Percentiles rank a stretch among this genome's conserved stretches.
Evolutionary conservation across 306 rosid species (phyloP).

Genomic region (Quercus mongolica): DNA sequence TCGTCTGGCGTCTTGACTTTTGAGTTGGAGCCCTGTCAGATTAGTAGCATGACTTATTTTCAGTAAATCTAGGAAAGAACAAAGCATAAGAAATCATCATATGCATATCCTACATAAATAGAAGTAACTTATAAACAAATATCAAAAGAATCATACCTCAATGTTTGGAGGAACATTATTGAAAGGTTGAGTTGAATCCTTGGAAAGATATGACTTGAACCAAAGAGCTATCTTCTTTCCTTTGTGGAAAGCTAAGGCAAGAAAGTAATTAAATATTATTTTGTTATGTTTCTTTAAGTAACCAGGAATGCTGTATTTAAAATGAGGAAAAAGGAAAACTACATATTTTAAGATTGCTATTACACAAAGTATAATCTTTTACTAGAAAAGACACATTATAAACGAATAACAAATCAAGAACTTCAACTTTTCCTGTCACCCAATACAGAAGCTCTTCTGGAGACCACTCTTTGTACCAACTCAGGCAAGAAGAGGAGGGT

Average conservation of each 20-base stretch:
- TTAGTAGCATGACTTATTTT: background rate
- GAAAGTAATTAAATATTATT: background rate
- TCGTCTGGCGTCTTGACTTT: background rate
- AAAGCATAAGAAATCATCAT: background rate
- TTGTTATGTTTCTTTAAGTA: background rate
- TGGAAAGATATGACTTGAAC: constrained; percentile 8
- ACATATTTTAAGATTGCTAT: background rate
- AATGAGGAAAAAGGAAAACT: background rate
- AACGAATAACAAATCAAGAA: background rate
- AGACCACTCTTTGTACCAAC: background rate
- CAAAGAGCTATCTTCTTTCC: constrained; percentile 1
- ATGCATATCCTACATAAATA: background rate
- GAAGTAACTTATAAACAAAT: background rate
- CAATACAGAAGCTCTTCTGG: background rate
- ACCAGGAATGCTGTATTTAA: background rate
- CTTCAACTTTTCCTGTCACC: background rate
- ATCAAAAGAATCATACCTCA: background rate
- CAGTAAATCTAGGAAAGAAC: background rate
- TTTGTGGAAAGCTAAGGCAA: background rate
- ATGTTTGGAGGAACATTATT: background rate
- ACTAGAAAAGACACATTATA: background rate
- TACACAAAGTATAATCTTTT: background rate
- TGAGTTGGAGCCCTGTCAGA: constrained; percentile 5
- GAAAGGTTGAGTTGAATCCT: background rate
- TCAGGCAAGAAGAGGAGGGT: background rate